phyloP scores from a whole-genome alignment of 208 protist genomes.

The Acanthamoeba healyi region DNA sequence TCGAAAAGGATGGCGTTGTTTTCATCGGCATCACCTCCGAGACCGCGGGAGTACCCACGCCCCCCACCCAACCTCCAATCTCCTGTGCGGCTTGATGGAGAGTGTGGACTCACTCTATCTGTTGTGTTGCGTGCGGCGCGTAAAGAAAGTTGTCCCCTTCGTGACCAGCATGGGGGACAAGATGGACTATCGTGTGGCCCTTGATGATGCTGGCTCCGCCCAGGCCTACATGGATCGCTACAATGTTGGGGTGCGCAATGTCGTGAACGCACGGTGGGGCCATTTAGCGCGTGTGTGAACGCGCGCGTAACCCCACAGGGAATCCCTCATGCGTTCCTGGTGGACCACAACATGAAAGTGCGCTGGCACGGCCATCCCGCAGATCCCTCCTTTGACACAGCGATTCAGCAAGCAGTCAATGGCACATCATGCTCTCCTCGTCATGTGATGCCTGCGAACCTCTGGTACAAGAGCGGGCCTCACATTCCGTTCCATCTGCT shows the following conservation, averaged over 20 bases:
- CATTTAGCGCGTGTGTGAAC: too few relatives aligned
- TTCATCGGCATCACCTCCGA: slow-evolving; percentile 50
- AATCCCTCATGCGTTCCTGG: slow-evolving; percentile 42
- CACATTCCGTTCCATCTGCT: not conserved
- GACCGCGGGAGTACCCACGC: not conserved
- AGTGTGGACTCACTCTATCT: not conserved
- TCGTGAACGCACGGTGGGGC: too few relatives aligned
- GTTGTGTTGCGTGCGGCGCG: not conserved
- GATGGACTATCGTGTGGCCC: slow-evolving; percentile 64
- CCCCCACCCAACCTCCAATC: not conserved
- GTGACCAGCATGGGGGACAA: slow-evolving; percentile 24
- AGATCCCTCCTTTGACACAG: slow-evolving; percentile 18
- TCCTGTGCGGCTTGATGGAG: too few relatives aligned
- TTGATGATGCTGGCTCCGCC: slow-evolving; percentile 30
- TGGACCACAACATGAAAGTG: slow-evolving; percentile 54
- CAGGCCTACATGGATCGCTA: slow-evolving; percentile 55
- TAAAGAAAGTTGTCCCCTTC: slow-evolving; percentile 5
- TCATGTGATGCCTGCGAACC: not conserved
- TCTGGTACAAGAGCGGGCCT: too few relatives aligned
- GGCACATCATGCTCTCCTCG: not conserved
- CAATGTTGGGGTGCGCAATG: not conserved
- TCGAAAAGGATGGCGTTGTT: not conserved
- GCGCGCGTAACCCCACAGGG: not conserved
- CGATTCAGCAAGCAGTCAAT: slow-evolving; percentile 11
- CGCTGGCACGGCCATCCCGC: slow-evolving; percentile 44